A percentile compares a stretch with the other conserved stretches of the same genome.
Conservation (phyloP, 2,329 filamentous ascomycete species). For the Aspergillus transmontanensis region DNA sequence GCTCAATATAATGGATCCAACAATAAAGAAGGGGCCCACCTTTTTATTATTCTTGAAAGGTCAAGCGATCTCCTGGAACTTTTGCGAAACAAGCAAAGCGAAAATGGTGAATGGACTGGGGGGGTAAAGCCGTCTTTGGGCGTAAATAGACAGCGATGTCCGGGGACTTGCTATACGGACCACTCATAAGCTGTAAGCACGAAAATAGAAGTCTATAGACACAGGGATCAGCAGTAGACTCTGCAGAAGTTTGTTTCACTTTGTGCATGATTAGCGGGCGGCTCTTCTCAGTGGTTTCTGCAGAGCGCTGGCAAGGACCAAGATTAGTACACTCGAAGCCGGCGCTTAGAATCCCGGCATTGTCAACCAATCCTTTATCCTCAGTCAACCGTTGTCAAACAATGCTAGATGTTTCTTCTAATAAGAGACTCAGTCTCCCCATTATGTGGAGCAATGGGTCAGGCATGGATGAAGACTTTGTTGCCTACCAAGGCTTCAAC, state of each 20-base stretch:
- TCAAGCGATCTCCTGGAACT: background rate
- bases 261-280: slow-evolving; percentile 19
- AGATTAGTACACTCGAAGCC: slow-evolving; percentile 24
- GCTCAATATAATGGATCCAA: slow-evolving; percentile 7
- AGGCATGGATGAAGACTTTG: slow-evolving; percentile 1
- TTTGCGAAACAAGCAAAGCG: background rate
- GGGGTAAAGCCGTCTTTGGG: background rate
- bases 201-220: background rate
- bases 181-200: background rate
- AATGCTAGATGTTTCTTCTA: slow-evolving; percentile 2
- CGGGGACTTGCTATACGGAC: background rate
- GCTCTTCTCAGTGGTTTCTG: slow-evolving; percentile 19
- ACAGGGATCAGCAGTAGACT: background rate
- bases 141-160: background rate
- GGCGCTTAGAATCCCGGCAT: slow-evolving; percentile 30
- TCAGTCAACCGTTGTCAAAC: slow-evolving; percentile 7
- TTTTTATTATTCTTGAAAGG: slow-evolving; percentile 11
- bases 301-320: slow-evolving; percentile 26
- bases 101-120: background rate
- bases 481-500: slow-evolving; percentile 5
- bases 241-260: slow-evolving; percentile 27
- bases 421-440: background rate
- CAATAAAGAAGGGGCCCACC: slow-evolving; percentile 1
- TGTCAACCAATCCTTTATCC: slow-evolving; percentile 27
- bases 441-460: background rate